Percentiles rank a stretch among this genome's conserved stretches.
Evolutionary conservation across 1,284 basidiomycete genomes (phyloP).

Genomic region (Ustilago shanxiensis): DNA sequence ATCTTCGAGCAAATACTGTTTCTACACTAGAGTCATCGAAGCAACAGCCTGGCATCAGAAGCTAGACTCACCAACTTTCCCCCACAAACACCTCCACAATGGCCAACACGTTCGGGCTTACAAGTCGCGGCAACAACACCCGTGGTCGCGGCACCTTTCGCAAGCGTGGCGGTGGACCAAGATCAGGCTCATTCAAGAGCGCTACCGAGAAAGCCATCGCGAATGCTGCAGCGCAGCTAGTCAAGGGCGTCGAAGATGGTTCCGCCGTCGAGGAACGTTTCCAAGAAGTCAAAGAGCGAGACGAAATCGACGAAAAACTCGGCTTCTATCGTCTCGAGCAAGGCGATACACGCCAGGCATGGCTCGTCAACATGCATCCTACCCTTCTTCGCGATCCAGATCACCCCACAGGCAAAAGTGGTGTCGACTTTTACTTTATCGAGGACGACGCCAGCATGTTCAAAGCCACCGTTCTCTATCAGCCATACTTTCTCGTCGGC

Average conservation of each 20-base stretch:
- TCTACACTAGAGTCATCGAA: background rate
- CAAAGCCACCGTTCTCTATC: conserved; percentile 91
- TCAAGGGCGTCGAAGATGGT: conserved; percentile 63
- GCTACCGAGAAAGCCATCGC: conserved; percentile 54
- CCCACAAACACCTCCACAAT: conserved; percentile 22
- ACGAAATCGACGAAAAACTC: conserved; percentile 92
- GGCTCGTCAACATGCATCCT: conserved; percentile 99
- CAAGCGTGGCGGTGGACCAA: conserved; percentile 45
- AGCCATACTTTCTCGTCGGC: conserved; percentile 93
- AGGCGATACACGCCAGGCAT: conserved; percentile 72
- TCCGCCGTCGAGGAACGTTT: conserved; percentile 67
- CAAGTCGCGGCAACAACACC: conserved; percentile 44
- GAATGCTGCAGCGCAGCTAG: conserved; percentile 47
- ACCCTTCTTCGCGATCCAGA: conserved; percentile 82
- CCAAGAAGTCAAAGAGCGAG: conserved; percentile 71
- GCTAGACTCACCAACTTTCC: background rate
- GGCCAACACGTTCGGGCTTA: conserved; percentile 52
- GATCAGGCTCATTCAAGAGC: conserved; percentile 44
- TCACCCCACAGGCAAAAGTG: conserved; percentile 72
- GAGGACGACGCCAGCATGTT: conserved; percentile 97
- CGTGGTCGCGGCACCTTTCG: conserved; percentile 48
- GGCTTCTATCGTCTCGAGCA: conserved; percentile 77
- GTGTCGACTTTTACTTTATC: conserved; percentile 97
- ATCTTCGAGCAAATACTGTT: background rate
- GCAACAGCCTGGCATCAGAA: background rate